Evolutionary conservation across 257 asterid species (phyloP), one percentile per base, ranked within the genome.

Genomic region (Penstemon newberryi): DNA sequence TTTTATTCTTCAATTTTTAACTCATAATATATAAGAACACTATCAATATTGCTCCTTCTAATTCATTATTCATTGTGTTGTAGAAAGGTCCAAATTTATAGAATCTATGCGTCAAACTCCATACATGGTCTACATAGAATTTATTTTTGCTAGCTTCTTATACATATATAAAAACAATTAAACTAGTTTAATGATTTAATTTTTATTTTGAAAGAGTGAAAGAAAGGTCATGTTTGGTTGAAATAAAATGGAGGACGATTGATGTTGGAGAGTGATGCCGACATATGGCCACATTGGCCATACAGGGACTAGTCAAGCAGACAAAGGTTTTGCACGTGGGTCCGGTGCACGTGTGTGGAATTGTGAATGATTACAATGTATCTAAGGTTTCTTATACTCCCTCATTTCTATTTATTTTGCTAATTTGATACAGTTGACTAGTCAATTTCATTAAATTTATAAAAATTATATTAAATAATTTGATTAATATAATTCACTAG

Each of bases 241-340:
- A 73, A 71, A 64, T 54, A 53, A 67, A 51, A 60, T 46, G 53
- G 60, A 72, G 11, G 65, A 39, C 59, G 44, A 67, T 53, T n/a
- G 75, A 79, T 80, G 92, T 82, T 80, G 84, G 87, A 73, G 82
- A 74, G 77, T 81, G 95, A 87, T 74, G 83, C 64, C 52, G 96
- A 87, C 91, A 55, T 72, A 9, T 69, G 81, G 82, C 83, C 72
- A 25, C 33, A 25, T 25, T 71, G 73, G 73, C 73, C 43, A 42
- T 9, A 8, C 47, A 50, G 25, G 3, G 58, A 51, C 69, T 74
- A 75, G 81, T 78, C 89, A 78, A 83, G 53, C 78, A 72, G 86
- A 84, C 86, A 81, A 49, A 71, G 45, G 66, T 56, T 73, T 50
- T 78, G 78, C 81, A 70, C 81, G 73, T 84, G 82, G 89, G 86